Base-by-base conservation (phyloP, 768 basidiomycete species). In the Calvatia gigantea region DNA sequence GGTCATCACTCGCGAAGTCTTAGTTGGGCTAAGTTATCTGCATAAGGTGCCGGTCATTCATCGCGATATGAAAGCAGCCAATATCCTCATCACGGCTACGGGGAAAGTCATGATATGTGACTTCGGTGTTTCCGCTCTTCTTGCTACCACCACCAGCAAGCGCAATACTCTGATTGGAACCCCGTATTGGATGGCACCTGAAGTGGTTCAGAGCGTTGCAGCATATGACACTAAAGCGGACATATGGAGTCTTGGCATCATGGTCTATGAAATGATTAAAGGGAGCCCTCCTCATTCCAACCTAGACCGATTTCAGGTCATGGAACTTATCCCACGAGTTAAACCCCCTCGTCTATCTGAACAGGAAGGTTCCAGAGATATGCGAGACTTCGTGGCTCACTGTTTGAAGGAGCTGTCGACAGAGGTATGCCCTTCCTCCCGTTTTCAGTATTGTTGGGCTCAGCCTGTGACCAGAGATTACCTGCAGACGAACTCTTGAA, bases 131-230 rank as follows among this genome's bases (percentile, higher is more conserved):
- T 97, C 96, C 3, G 97, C 95, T 2, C 82, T 97, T 33, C 81
- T 98, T 51, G 82, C 85, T 23, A 91, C 85, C 14, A 78, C 85
- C 2, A 85, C 87, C 9, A 93, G 92, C 69, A 98, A 98, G 69
- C 85, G 97, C 21, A 94, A 95, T 50, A 99, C 97, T 0, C 83
- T 98, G 65, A 93, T 95, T 58, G 97, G 97, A 1, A 98, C 97
- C 1, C 96, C 95, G 0, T 93, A 97, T 67, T 98, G 96, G 96
- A 99, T 99, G 97, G 97, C 97, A 0, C 97, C 97, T 0, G 97
- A 99, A 70, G 94, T 98, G 2, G 91, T 96, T 14, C 90, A 93
- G 60, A 79, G 81, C 8, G 86, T 90, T 9, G 84, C 92, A n/a
- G 79, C 86, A 39, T 98, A 99, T 70, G 96, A 99, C 65, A 89